A percentile compares a stretch with the other conserved stretches of the same genome.
Conservation (phyloP, 1,284 basidiomycete species). For the Chalciporus piperatoides region DNA sequence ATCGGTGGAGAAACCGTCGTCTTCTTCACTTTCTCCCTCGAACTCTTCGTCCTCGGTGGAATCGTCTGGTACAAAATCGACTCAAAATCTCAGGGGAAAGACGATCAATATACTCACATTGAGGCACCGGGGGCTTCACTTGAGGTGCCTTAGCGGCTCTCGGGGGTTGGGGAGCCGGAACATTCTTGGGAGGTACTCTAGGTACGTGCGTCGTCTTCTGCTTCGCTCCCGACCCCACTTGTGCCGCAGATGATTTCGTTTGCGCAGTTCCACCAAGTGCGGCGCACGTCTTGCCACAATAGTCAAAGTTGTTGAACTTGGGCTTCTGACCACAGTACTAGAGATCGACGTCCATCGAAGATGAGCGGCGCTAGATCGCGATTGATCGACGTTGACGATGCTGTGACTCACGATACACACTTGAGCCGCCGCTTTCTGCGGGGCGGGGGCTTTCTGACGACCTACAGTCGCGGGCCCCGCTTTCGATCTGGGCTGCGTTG, state of each 20-base stretch:
- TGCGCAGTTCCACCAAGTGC: slow-evolving; percentile 20
- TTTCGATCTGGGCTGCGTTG: slow-evolving; percentile 15
- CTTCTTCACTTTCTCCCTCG: slow-evolving; percentile 14
- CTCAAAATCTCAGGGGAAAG: slow-evolving; percentile 6
- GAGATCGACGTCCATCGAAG: slow-evolving; percentile 25
- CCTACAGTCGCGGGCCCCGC: slow-evolving; percentile 11
- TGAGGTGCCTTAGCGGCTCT: slow-evolving; percentile 15
- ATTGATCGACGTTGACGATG: slow-evolving; percentile 26
- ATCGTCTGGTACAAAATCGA: slow-evolving; percentile 21
- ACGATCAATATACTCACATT: slow-evolving; percentile 24
- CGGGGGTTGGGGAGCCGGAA: neutral
- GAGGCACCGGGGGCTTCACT: slow-evolving; percentile 14
- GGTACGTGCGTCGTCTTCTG: slow-evolving; percentile 16
- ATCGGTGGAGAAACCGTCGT: slow-evolving; percentile 23
- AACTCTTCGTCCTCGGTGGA: slow-evolving; percentile 25
- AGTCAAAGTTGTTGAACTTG: slow-evolving; percentile 32
- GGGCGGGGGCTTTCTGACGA: slow-evolving; percentile 15
- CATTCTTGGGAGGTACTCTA: slow-evolving; percentile 10
- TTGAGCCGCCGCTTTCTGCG: slow-evolving; percentile 19
- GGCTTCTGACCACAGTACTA: slow-evolving; percentile 34
- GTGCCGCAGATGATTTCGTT: slow-evolving; percentile 15
- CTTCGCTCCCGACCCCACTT: slow-evolving; percentile 16
- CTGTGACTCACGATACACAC: slow-evolving; percentile 28
- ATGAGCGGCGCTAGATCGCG: slow-evolving; percentile 22
- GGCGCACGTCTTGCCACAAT: slow-evolving; percentile 34